These are phyloP conservation scores for Sporisorium iseilematis-ciliati DNA, from an alignment of 1,284 basidiomycete species.

Conservation along the genomic window DNA sequence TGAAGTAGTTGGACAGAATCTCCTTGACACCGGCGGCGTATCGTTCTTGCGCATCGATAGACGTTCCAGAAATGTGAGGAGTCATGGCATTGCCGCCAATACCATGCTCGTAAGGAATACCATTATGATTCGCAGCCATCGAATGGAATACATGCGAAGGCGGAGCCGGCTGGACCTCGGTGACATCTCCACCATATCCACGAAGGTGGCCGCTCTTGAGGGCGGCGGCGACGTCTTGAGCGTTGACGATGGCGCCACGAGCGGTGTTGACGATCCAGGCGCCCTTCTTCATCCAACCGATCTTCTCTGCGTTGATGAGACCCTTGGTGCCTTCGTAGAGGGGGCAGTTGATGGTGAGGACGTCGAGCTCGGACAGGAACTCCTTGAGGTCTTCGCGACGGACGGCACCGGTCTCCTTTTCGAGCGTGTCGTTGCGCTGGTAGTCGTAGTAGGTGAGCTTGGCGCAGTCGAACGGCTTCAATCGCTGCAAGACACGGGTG, in stretches of 20 bases:
- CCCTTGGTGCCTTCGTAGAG: conserved; percentile 86
- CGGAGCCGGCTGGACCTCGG: conserved; percentile 72
- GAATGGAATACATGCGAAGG: conserved; percentile 76
- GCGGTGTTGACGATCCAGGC: conserved; percentile 93
- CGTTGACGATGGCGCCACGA: conserved; percentile 90
- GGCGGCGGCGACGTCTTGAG: conserved; percentile 82
- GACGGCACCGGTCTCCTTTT: conserved; percentile 79
- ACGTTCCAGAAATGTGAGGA: conserved; percentile 73
- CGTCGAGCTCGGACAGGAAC: conserved; percentile 82
- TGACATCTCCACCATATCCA: conserved; percentile 74
- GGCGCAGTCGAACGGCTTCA: conserved; percentile 88
- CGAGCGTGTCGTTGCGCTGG: conserved; percentile 79
- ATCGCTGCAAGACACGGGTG: conserved; percentile 80
- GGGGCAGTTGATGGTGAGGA: conserved; percentile 90
- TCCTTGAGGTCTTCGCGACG: conserved; percentile 87
- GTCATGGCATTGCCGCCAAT: conserved; percentile 76
- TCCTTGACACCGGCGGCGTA: conserved; percentile 85
- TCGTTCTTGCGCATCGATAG: conserved; percentile 88
- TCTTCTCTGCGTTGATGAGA: conserved; percentile 78
- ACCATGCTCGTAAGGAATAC: conserved; percentile 74
- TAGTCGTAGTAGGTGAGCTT: conserved; percentile 96
- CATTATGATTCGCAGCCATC: conserved; percentile 70
- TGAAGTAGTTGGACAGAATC: conserved; percentile 84
- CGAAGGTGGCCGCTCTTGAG: conserved; percentile 81
- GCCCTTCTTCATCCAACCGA: conserved; percentile 89